Evolutionary conservation across 2,329 filamentous ascomycete genomes (phyloP), one percentile per base, ranked within the genome.

Genomic region (Phyllosticta capitalensis): DNA sequence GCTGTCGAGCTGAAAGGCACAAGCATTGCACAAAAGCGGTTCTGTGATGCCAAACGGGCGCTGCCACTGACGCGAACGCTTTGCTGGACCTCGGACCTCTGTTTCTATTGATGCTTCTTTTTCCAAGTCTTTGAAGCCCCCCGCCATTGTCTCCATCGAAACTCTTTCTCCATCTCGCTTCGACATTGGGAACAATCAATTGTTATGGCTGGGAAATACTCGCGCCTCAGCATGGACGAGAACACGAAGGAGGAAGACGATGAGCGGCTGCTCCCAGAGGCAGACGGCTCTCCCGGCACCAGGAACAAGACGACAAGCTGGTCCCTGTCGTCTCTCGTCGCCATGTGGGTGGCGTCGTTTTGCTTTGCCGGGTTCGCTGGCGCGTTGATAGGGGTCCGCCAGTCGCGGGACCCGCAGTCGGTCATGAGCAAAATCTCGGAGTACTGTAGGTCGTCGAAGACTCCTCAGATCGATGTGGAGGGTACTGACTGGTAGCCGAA

Each of bases 401-500:
- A 56, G 55, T 17, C 54, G 48, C 22, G 53, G 14, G 57, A 67
- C 45, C 60, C 63, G 52, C 55, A 63, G 0, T 67, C 67, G 54
- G 70, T 69, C 58, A 67, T 70, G 10, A 26, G 64, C 53, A 65
- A 69, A 52, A 62, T 69, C 21, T 69, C 68, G 17, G 63, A 66
- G 22, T 71, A 71, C 48, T 71, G 70, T 72, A 63, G 56, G 67
- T 61, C n/a, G n/a, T n/a, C n/a, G n/a, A n/a, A n/a, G n/a, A n/a
- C n/a, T n/a, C n/a, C n/a, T n/a, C n/a, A n/a, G n/a, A n/a, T n/a
- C n/a, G n/a, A n/a, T n/a, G n/a, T n/a, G n/a, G 6, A 14, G 48
- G 9, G 5, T 14, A 6, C 3, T 3, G 4, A 5, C 9, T 49
- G n/a, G 21, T 10, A 19, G 3, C 17, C 3, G 9, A 22, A 12